These are phyloP conservation scores for Favolaschia claudopus DNA, from an alignment of 768 basidiomycete genomes.

Conservation along the genomic window DNA sequence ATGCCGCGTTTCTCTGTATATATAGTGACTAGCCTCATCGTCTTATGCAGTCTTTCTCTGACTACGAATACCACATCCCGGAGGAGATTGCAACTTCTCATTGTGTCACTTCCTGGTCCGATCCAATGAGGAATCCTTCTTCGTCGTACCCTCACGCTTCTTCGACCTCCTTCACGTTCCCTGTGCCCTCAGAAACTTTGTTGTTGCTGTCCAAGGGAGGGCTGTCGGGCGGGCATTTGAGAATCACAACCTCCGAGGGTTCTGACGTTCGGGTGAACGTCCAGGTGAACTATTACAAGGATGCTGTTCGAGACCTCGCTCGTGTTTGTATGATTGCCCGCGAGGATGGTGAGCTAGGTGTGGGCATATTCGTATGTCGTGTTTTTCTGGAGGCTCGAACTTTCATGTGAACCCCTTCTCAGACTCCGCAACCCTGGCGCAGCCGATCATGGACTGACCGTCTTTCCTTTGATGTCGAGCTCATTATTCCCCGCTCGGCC, in stretches of 20 bases:
- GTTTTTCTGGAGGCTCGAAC: not conserved
- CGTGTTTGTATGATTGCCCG: constrained; percentile 41
- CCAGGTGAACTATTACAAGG: constrained; percentile 29
- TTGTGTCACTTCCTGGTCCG: constrained; percentile 17
- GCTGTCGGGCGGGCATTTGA: constrained; percentile 34
- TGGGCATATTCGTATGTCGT: constrained; percentile 46
- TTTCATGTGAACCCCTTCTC: not conserved
- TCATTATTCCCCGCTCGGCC: constrained; percentile 44
- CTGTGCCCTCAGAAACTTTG: constrained; percentile 34
- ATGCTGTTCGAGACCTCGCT: constrained; percentile 30
- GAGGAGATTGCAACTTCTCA: not conserved
- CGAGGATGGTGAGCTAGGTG: constrained; percentile 35
- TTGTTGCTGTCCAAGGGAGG: constrained; percentile 39
- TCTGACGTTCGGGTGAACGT: constrained; percentile 37
- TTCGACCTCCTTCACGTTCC: constrained; percentile 23
- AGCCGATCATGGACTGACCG: constrained; percentile 9
- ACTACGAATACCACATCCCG: constrained; percentile 11
- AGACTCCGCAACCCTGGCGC: constrained; percentile 41
- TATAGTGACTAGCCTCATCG: constrained; percentile 1
- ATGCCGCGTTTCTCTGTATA: not conserved
- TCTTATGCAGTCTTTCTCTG: constrained; percentile 2
- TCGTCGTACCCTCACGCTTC: constrained; percentile 22
- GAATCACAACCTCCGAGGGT: constrained; percentile 32
- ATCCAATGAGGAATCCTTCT: not conserved
- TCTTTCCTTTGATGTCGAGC: constrained; percentile 43